Evolutionary conservation across 2,329 filamentous ascomycete genomes (phyloP), one percentile per base, ranked within the genome.

Genomic region (Neobulgaria alba): DNA sequence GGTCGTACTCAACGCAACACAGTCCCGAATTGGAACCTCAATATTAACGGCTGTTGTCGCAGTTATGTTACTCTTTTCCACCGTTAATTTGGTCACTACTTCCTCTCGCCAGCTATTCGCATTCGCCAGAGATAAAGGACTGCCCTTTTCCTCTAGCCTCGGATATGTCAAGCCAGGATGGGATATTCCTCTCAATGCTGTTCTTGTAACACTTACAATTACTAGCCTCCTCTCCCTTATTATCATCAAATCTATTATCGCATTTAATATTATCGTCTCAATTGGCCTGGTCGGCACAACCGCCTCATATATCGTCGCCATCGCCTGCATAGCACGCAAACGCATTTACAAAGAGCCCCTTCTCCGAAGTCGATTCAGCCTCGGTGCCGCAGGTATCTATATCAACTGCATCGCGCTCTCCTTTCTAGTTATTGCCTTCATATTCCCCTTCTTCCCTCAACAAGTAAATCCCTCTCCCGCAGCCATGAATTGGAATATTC

Each of bases 211-310:
- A 3, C 48, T 45, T 31, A 10, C 40, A 10, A 46, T 53, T 18
- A 50, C 46, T 9, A 44, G 43, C 21, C 38, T 54, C 8, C 33
- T 54, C 5, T 50, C 48, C 15, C 42, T 54, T 12, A n/a, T n/a
- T n/a, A n/a, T 44, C 14, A 66, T 72, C 45, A 70, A 67, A 29
- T 71, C 65, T 5, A 56, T 61, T 2, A 64, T 64, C 2, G 71
- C 69, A 5, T 71, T 74, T 54, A 71, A 72, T 49, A 68, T 67
- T 41, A 66, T 73, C 42, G 63, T 67, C 10, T 72, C 68, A 3
- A 61, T 75, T 16, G 66, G 67, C 33, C 62, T 71, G 35, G 66
- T 61, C 16, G 65, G 66, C 0, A 61, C 73, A 8, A 65, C 72
- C 32, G 62, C 63, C 16, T 69, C 67, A 9, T 74, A 74, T 51